These are phyloP conservation scores for Tolypocladium cylindrosporum DNA, from an alignment of 2,329 filamentous ascomycete species.

Conservation along the genomic window DNA sequence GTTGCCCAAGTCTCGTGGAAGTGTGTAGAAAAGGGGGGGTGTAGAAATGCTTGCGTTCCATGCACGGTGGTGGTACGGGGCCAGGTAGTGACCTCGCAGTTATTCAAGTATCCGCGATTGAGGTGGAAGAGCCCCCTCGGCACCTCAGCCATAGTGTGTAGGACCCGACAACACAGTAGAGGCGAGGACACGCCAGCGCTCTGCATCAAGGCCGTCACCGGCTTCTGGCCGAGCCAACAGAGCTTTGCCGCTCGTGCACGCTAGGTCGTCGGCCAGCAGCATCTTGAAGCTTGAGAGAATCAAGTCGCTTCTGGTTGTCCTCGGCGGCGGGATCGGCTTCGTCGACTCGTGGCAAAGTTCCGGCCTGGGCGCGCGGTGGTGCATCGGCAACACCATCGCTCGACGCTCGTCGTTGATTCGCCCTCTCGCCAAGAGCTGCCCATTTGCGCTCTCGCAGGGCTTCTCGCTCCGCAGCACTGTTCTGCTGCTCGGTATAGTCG, in stretches of 20 bases:
- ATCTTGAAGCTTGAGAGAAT: conserved; percentile 85
- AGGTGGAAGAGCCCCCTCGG: background rate
- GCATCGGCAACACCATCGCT: conserved; percentile 19
- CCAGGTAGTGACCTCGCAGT: background rate
- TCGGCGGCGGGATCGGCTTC: conserved; percentile 73
- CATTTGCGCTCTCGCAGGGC: conserved; percentile 76
- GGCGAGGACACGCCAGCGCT: background rate
- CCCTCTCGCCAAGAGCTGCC: conserved; percentile 75
- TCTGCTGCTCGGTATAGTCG: conserved; percentile 94
- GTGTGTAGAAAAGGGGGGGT: background rate
- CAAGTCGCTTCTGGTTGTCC: conserved; percentile 77
- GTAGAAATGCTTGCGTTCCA: background rate
- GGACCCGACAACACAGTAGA: background rate
- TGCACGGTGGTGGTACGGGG: background rate
- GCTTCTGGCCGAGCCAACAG: conserved; percentile 43
- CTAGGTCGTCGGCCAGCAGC: conserved; percentile 48
- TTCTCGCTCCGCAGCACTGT: conserved; percentile 78
- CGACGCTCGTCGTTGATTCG: conserved; percentile 52
- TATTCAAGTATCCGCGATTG: background rate
- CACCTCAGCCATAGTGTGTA: background rate
- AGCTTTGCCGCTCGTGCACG: conserved; percentile 50
- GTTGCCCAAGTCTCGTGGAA: background rate
- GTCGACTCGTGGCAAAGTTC: conserved; percentile 45
- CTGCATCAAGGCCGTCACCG: conserved; percentile 27
- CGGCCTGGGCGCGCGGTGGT: conserved; percentile 26